Base-by-base conservation (phyloP, 2,329 filamentous ascomycete species). In the Aspergillus arachidicola region DNA sequence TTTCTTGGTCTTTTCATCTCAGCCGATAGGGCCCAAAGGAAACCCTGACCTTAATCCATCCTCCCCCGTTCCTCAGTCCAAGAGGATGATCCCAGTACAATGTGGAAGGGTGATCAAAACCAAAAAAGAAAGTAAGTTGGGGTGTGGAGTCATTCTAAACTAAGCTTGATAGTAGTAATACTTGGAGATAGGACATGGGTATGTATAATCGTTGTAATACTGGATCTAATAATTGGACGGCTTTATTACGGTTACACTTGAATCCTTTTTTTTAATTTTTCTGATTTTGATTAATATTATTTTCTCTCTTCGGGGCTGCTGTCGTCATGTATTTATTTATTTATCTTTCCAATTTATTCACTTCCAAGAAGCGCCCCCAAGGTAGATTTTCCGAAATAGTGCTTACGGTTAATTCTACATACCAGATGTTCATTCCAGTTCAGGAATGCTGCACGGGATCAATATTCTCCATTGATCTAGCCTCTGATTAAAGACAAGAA, bases 391-490 rank as follows among this genome's bases (percentile, higher is more conserved):
- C 11, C 6, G 12, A 26, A 48, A 48, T 48, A 48, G 45, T 16
- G 21, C 45, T 48, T 55, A 56, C 56, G 48, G 60, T 57, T 36
- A 34, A 62, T 62, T 48, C 56, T 57, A 62, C 60, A 62, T 62
- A 62, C 48, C 60, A 58, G 55, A 59, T 28, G 56, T 59, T 34
- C 60, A 62, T 59, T 62, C 60, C 56, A 16, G 28, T 71, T 71
- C 71, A 72, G 71, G 69, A 58, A 64, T 59, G 66, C 66, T 64
- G 61, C 57, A 66, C 62, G 64, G 58, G 65, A 68, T 68, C 60
- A 66, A 54, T 54, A 54, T 54, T 54, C 51, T 54, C 30, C 32
- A 36, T 54, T 38, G 51, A 54, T 54, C 51, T 54, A 36, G 51
- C 51, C 51, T 54, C 32, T 60, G 63, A 66, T 69, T 66, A 58